Evolutionary conservation across 257 asterid genomes (phyloP), one percentile per base, ranked within the genome.

Genomic region (Solanum paucissectum): DNA sequence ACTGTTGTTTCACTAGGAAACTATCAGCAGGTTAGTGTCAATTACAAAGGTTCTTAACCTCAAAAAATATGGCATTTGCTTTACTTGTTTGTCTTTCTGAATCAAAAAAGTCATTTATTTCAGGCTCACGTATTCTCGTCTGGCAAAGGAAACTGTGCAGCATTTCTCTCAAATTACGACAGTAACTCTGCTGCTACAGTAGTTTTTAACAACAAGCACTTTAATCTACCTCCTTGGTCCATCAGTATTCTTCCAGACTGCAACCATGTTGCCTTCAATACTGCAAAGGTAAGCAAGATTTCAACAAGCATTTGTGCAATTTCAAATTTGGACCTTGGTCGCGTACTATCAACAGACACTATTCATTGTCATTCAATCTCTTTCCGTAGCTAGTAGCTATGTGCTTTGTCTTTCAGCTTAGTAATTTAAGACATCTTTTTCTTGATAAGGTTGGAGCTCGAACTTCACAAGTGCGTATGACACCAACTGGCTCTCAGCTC

Each of bases 221-320:
- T 93, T 81, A 91, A 89, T 55, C 90, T 94, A 49, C 96, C 96
- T 85, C 94, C 98, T 86, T 94, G 98, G 98, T 94, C 98, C 6
- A 88, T 93, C 85, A 94, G 98, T 92, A 90, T 94, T 74, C 95
- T 94, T 49, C 98, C 98, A 20, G 95, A 93, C 91, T 94, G 98
- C 89, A 89, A 32, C 76, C 90, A 94, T 38, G 95, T 89, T 7
- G 94, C 90, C 86, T 93, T 92, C 82, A 94, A 94, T 88, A 93
- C 98, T 42, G 96, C 95, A 86, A 90, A 87, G 88, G 98, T 93
- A 87, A 74, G 92, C 34, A 12, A 16, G 83, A 46, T 60, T 87
- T 12, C 27, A 12, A 42, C 23, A 69, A 76, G 38, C 44, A 18
- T 23, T 37, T 85, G 36, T 42, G 4, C 72, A 20, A 69, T 7